phyloP scores from a whole-genome alignment of 176 grass and related monocot genomes.

The Avena insularis region DNA sequence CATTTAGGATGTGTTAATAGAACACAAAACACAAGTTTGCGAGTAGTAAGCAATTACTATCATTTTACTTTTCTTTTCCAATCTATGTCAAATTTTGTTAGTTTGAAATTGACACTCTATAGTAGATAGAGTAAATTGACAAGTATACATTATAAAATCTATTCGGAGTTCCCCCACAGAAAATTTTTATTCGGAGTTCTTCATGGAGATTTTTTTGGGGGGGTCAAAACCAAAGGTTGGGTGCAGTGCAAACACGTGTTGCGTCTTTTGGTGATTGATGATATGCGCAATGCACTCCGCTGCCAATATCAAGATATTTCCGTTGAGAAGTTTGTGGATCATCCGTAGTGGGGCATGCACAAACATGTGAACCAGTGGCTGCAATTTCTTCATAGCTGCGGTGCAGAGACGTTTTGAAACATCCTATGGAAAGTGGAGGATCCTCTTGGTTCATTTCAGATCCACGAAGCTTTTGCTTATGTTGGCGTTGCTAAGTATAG shows the following conservation, averaged over 20 bases:
- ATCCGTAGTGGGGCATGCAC: slow-evolving; percentile 55
- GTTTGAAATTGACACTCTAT: background rate
- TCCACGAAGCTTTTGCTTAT: slow-evolving; percentile 20
- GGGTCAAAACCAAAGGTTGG: background rate
- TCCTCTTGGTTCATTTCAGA: slow-evolving; percentile 21
- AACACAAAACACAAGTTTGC: background rate
- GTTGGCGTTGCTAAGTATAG: background rate
- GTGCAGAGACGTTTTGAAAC: slow-evolving; percentile 42
- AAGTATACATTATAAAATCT: background rate
- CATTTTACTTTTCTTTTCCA: background rate
- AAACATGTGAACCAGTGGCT: slow-evolving; percentile 39
- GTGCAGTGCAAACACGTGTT: background rate
- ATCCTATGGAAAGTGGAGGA: slow-evolving; percentile 36
- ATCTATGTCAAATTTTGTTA: background rate
- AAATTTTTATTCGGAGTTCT: background rate
- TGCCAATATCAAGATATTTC: slow-evolving; percentile 37
- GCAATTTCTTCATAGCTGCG: slow-evolving; percentile 38
- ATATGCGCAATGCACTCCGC: background rate
- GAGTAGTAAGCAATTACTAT: background rate
- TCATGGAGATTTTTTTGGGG: background rate
- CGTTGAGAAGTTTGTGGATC: slow-evolving; percentile 36
- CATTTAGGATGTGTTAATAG: background rate
- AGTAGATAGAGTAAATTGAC: background rate
- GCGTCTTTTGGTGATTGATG: background rate
- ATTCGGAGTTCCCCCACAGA: background rate